Percentiles rank a stretch among this genome's conserved stretches.
Evolutionary conservation across 192 early-diverging fungal species (phyloP).

Genomic region (Coemansia sp.): DNA sequence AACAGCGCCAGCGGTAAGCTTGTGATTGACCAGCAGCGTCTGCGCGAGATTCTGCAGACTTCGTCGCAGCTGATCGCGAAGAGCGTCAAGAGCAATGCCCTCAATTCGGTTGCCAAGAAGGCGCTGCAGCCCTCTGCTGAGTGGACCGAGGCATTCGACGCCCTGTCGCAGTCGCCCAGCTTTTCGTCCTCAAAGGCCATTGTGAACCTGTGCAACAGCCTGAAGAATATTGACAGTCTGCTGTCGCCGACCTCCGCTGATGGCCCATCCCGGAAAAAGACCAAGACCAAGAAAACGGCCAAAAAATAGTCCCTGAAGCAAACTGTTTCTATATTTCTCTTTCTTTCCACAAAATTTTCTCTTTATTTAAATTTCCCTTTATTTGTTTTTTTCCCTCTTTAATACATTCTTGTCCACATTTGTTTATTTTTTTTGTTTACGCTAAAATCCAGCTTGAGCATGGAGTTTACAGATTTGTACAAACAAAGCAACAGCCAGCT

Average conservation of each 20-base stretch:
- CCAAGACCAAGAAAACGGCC: not conserved
- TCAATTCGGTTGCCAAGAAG: constrained; percentile 7
- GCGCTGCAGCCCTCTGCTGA: constrained; percentile 11
- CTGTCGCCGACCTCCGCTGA: not conserved
- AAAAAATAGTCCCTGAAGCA: no score
- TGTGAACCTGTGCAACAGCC: constrained; percentile 7
- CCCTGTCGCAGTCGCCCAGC: constrained; percentile 15
- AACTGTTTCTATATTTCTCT: not conserved
- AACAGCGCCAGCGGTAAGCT: constrained; percentile 12
- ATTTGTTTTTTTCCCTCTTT: constrained; percentile 4
- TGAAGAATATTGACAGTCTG: not conserved
- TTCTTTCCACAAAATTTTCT: not conserved
- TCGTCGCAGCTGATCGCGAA: constrained; percentile 17
- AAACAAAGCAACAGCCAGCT: constrained; percentile 49
- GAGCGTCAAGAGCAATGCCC: constrained; percentile 10
- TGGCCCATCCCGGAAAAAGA: not conserved
- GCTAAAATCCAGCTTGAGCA: constrained; percentile 4
- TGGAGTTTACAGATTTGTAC: constrained; percentile 55
- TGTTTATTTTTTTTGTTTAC: constrained; percentile 10
- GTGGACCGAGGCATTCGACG: constrained; percentile 27
- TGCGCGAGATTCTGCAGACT: constrained; percentile 39
- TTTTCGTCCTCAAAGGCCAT: constrained; percentile 20
- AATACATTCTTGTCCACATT: not conserved
- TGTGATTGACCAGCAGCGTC: constrained; percentile 21
- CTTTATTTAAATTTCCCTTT: constrained; percentile 3